Base-by-base conservation (phyloP, 306 rosid species). In the Pyrus betulifolia region DNA sequence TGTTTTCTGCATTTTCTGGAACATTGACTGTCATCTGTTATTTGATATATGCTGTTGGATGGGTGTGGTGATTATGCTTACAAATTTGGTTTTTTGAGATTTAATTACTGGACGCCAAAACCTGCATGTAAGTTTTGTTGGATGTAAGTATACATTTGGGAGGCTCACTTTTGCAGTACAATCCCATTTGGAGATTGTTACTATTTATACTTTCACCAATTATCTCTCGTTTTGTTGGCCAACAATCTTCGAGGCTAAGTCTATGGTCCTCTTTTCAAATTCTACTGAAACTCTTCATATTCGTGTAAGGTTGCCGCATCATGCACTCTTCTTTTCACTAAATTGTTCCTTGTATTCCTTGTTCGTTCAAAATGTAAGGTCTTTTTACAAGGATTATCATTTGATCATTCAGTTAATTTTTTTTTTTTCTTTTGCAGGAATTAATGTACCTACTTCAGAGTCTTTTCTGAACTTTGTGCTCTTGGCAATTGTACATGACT, bases 391-490 rank as follows among this genome's bases (percentile, higher is more conserved):
- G 38, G 38, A 21, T 19, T 80, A 49, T 33, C 22, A 27, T 75
- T 64, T 11, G 60, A 15, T 30, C 25, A 31, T 76, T 54, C 61
- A 61, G 27, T n/a, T 70, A 71, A 13, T 82, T 82, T 4, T 74
- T 66, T 77, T 80, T 23, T 30, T 30, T 28, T 28, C 30, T 30
- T 8, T 2, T 1, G 38, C 38, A 93, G 97, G 98, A 85, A 89
- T 91, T 42, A 85, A 33, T 80, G 97, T 88, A 49, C 96, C 97
- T 76, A 91, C 98, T 70, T 93, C 98, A 18, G 93, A 93, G 82
- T 92, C 99, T 0, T 90, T 95, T 72, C 84, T 90, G 28, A 95
- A 92, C 86, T 95, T 92, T 73, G 89, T 90, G 35, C 81, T 95
- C 51, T 77, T 92, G 90, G 91, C 87, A 31, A 64, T 92, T 86